phyloP scores from a whole-genome alignment of 2,329 filamentous ascomycete genomes.

The Bipolaris sorokiniana region DNA sequence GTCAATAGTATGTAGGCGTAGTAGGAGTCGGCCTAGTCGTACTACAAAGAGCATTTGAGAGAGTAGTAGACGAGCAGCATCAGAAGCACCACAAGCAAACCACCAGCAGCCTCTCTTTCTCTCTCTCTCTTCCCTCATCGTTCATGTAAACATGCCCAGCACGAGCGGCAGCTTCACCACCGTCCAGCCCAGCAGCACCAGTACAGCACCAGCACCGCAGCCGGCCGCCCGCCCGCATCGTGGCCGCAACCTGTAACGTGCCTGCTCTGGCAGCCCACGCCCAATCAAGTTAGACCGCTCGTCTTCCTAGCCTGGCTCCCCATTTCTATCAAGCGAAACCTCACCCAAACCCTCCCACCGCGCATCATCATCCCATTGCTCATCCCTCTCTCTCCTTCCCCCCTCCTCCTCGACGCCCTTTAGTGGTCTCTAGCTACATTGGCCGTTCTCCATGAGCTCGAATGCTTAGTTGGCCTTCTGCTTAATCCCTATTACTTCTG shows the following conservation, averaged over 20 bases:
- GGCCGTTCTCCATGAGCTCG: slow-evolving; percentile 34
- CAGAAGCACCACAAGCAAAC: background rate
- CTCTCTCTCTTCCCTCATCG: too few species aligned
- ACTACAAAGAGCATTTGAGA: background rate
- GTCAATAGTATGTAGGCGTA: background rate
- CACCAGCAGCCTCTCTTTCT: background rate
- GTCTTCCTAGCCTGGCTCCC: slow-evolving; percentile 21
- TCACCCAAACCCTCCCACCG: slow-evolving; percentile 13
- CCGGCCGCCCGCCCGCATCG: slow-evolving; percentile 7
- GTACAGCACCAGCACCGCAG: background rate
- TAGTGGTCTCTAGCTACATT: slow-evolving; percentile 17
- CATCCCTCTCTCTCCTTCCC: slow-evolving; percentile 17
- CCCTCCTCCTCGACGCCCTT: slow-evolving; percentile 14
- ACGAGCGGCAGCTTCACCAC: background rate
- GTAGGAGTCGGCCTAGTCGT: background rate
- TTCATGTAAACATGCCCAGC: background rate
- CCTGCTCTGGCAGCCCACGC: slow-evolving; percentile 16
- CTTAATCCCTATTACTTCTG: slow-evolving; percentile 46
- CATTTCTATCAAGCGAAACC: slow-evolving; percentile 26
- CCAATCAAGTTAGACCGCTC: slow-evolving; percentile 14
- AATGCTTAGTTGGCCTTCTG: slow-evolving; percentile 37
- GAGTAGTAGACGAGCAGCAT: background rate
- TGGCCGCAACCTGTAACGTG: slow-evolving; percentile 29
- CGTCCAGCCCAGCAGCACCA: background rate
- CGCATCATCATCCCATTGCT: slow-evolving; percentile 18